A percentile compares a stretch with the other conserved stretches of the same genome.
Conservation (phyloP, 768 basidiomycete genomes). For the Phanerochaete carnosa region DNA sequence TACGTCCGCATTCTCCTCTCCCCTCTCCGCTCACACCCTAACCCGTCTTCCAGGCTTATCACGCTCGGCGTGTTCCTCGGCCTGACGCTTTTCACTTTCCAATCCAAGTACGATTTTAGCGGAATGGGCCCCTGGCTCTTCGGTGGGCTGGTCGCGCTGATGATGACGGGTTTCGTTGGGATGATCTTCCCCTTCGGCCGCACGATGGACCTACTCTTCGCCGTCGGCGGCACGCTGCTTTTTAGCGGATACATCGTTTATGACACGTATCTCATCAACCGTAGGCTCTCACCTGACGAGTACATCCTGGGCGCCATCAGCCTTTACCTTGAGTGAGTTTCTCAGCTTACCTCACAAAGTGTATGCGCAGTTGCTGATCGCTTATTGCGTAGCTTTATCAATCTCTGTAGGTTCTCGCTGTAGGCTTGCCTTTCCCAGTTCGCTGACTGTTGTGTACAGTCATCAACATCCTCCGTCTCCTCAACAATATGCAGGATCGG, state of each 20-base stretch:
- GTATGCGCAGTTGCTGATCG: background rate
- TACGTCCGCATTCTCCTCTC: conserved; percentile 33
- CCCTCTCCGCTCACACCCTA: background rate
- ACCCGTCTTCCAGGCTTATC: conserved; percentile 52
- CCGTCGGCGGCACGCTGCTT: conserved; percentile 72
- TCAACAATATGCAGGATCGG: conserved; percentile 51
- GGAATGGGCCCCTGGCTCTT: conserved; percentile 91
- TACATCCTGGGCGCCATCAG: conserved; percentile 87
- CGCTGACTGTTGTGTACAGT: conserved; percentile 38
- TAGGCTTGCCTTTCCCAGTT: background rate
- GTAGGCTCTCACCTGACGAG: conserved; percentile 87
- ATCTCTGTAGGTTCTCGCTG: conserved; percentile 63
- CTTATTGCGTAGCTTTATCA: conserved; percentile 61
- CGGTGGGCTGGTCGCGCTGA: conserved; percentile 73
- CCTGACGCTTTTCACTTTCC: conserved; percentile 90
- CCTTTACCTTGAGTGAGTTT: conserved; percentile 88
- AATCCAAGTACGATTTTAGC: conserved; percentile 96
- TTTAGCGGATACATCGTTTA: conserved; percentile 91
- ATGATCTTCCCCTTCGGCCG: conserved; percentile 84
- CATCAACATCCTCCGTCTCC: conserved; percentile 80
- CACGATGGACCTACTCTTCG: conserved; percentile 79
- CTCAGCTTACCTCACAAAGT: background rate
- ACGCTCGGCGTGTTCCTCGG: conserved; percentile 93
- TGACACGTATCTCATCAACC: conserved; percentile 89
- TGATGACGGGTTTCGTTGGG: conserved; percentile 78